A percentile compares a stretch with the other conserved stretches of the same genome.
Evolutionary conservation across 2,329 filamentous ascomycete species (phyloP).

Genomic region (Bipolaris victoriae): DNA sequence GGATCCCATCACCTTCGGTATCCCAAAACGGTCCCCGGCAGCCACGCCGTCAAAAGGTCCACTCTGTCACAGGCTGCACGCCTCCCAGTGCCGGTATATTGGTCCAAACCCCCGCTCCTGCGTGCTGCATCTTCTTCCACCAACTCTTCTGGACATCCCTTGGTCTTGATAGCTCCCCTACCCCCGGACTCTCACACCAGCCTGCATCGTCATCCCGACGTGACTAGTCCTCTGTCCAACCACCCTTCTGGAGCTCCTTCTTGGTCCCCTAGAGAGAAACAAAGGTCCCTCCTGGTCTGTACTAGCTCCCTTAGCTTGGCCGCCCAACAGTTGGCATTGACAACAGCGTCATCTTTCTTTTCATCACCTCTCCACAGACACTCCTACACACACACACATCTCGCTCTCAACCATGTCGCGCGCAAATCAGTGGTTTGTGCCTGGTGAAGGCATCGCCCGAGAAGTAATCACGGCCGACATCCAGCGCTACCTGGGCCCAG

Average conservation of each 20-base stretch:
- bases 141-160: conserved; percentile 35
- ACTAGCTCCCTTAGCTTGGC: conserved; percentile 45
- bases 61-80: conserved; percentile 34
- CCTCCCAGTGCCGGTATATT: conserved; percentile 48
- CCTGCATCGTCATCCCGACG: conserved; percentile 34
- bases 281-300: conserved; percentile 37
- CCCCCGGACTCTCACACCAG: conserved; percentile 28
- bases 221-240: conserved; percentile 22
- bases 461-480: conserved; percentile 61
- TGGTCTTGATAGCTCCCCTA: conserved; percentile 31
- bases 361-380: conserved; percentile 28
- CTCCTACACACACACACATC: conserved; percentile 8
- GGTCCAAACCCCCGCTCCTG: conserved; percentile 43
- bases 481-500: conserved; percentile 58
- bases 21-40: conserved; percentile 38
- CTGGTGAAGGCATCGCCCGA: conserved; percentile 57
- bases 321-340: conserved; percentile 37
- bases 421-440: conserved; percentile 57
- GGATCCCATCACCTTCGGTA: conserved; percentile 18
- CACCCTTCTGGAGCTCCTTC: conserved; percentile 27
- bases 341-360: conserved; percentile 47
- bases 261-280: conserved; percentile 29
- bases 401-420: conserved; percentile 39
- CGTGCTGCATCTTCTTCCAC: conserved; percentile 32
- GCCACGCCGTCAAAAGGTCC: conserved; percentile 40